These are phyloP conservation scores for Xylariaceae sp. DNA, from an alignment of 2,329 filamentous ascomycete genomes.

Conservation along the genomic window DNA sequence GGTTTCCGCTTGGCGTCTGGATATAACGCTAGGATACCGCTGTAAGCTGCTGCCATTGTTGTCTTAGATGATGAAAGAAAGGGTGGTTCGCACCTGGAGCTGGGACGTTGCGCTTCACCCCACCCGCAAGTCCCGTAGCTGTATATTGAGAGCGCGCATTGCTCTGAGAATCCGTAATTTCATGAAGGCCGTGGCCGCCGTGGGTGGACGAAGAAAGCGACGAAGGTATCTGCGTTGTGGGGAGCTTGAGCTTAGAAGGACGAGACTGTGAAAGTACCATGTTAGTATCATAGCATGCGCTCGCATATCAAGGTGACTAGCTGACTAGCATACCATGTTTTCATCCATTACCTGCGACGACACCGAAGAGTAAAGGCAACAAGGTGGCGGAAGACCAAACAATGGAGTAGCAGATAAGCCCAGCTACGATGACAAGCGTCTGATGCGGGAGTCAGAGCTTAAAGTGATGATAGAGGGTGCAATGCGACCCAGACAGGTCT, in stretches of 20 bases:
- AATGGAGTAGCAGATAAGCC: constrained; percentile 19
- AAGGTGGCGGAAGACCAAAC: constrained; percentile 4
- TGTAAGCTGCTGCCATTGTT: constrained; percentile 30
- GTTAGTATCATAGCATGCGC: constrained; percentile 18
- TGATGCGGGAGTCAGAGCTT: constrained; percentile 1
- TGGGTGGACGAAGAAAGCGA: constrained; percentile 36
- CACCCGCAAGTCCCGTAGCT: constrained; percentile 44
- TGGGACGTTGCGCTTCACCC: constrained; percentile 59
- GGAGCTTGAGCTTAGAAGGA: constrained; percentile 27
- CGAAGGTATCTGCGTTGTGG: constrained; percentile 36
- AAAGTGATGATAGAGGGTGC: constrained; percentile 11
- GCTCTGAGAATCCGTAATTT: constrained; percentile 66
- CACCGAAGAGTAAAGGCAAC: constrained; percentile 9
- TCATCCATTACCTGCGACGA: constrained; percentile 35
- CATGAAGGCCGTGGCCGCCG: constrained; percentile 52
- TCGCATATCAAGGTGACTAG: background rate
- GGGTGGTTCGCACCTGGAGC: constrained; percentile 49
- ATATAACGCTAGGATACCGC: constrained; percentile 51
- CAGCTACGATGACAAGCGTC: constrained; percentile 15
- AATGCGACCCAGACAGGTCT: constrained; percentile 18
- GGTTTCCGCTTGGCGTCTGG: constrained; percentile 68
- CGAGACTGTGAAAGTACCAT: constrained; percentile 23
- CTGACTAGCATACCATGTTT: constrained; percentile 30
- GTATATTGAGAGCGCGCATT: constrained; percentile 59
- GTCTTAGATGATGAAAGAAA: constrained; percentile 14